phyloP scores from a whole-genome alignment of 1,284 basidiomycete genomes.

The Inonotus obliquus region DNA sequence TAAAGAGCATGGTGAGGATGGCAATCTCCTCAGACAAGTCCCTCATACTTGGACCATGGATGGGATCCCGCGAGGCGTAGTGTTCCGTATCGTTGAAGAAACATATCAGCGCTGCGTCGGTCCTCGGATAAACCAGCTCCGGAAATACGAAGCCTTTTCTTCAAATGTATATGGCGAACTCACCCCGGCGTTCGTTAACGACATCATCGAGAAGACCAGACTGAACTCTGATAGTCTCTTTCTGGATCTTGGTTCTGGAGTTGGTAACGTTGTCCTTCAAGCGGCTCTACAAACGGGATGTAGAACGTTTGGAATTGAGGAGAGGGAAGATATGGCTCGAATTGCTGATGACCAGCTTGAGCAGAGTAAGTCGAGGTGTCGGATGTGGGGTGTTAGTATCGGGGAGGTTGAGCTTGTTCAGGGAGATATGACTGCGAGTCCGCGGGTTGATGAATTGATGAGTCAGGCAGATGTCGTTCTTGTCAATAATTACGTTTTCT shows the following conservation, averaged over 20 bases:
- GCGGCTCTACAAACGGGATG: conserved; percentile 73
- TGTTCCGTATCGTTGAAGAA: conserved; percentile 69
- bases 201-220: conserved; percentile 55
- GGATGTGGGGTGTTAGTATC: conserved; percentile 70
- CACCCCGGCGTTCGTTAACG: conserved; percentile 62
- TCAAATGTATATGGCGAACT: conserved; percentile 75
- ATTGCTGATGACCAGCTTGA: conserved; percentile 58
- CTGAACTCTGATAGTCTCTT: conserved; percentile 58
- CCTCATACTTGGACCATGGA: conserved; percentile 45
- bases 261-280: conserved; percentile 74
- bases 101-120: conserved; percentile 76
- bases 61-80: conserved; percentile 53
- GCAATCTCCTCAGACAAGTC: conserved; percentile 44
- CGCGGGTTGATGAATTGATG: conserved; percentile 54
- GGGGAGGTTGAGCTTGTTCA: conserved; percentile 69
- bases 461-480: conserved; percentile 68
- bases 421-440: conserved; percentile 67
- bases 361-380: conserved; percentile 57
- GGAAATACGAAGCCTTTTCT: conserved; percentile 69
- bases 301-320: conserved; percentile 65
- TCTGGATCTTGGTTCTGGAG: conserved; percentile 74
- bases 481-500: conserved; percentile 78
- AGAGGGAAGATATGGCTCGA: conserved; percentile 55
- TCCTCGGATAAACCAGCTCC: conserved; percentile 58
- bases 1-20: conserved; percentile 51